A percentile compares a stretch with the other conserved stretches of the same genome.
phyloP scores from a whole-genome alignment of 139 green algal species.

The Diplosphaera chodatii region DNA sequence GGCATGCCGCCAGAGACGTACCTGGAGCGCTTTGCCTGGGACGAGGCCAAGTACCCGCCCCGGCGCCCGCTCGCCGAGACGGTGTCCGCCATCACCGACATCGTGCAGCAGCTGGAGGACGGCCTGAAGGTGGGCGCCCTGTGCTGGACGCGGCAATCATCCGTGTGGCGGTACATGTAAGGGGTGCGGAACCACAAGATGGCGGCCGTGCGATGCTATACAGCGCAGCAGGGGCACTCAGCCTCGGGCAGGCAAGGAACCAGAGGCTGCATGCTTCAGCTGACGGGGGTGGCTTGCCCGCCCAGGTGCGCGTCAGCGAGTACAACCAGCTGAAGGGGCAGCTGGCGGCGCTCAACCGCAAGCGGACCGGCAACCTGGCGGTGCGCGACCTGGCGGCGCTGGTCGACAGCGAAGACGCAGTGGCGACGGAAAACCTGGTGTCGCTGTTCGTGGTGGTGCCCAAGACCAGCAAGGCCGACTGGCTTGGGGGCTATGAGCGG shows the following conservation, averaged over 20 bases:
- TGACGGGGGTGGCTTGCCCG: too few relatives aligned
- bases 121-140: slow-evolving; percentile 84
- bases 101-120: slow-evolving; percentile 84
- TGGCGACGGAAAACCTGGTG: slow-evolving; percentile 87
- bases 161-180: too few relatives aligned
- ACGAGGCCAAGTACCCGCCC: slow-evolving; percentile 95
- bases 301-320: slow-evolving; percentile 55
- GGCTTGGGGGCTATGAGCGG: slow-evolving; percentile 79
- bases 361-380: slow-evolving; percentile 78
- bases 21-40: slow-evolving; percentile 83
- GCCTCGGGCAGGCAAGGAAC: too few relatives aligned
- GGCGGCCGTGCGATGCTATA: too few relatives aligned
- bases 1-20: slow-evolving; percentile 60
- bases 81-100: slow-evolving; percentile 83
- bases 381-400: slow-evolving; percentile 73
- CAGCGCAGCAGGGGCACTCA: too few relatives aligned
- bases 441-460: slow-evolving; percentile 88
- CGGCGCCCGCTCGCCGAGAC: slow-evolving; percentile 81
- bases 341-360: slow-evolving; percentile 64
- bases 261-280: too few relatives aligned
- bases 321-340: slow-evolving; percentile 77
- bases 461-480: slow-evolving; percentile 77
- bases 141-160: background rate
- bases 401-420: slow-evolving; percentile 61
- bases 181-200: too few relatives aligned